phyloP scores from a whole-genome alignment of 148 eudicot genomes.

The Chenopodium quinoa region DNA sequence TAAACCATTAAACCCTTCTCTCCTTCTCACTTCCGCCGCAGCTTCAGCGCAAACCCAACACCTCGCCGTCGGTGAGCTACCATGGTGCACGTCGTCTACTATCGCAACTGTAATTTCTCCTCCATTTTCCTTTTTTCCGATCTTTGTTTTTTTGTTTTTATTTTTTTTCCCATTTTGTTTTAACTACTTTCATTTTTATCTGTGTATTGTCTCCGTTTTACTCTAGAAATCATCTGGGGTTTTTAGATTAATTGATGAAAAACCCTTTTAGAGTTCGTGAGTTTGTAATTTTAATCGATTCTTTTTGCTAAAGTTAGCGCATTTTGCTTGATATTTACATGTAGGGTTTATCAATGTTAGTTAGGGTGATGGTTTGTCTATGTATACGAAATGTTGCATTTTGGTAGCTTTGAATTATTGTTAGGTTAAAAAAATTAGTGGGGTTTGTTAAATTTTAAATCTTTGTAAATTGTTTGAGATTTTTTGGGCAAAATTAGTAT shows the following conservation, averaged over 20 bases:
- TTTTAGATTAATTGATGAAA: no score
- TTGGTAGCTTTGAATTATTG: neutral
- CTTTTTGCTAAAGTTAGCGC: neutral
- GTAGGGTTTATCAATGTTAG: no score
- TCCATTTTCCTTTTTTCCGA: neutral
- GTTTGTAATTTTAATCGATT: no score
- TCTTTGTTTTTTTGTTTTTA: neutral
- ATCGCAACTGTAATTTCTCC: constrained; percentile 48
- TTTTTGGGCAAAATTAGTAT: no score
- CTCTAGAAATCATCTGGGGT: no score
- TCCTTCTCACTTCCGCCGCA: constrained; percentile 12
- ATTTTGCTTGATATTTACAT: no score
- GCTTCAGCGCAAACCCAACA: neutral
- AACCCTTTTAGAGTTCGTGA: no score
- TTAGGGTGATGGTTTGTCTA: no score
- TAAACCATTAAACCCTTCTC: no score
- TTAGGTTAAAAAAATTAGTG: neutral
- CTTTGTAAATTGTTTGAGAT: neutral
- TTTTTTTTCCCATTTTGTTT: neutral
- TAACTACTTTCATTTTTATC: neutral
- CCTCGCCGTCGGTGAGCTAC: constrained; percentile 27
- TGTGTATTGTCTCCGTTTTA: neutral
- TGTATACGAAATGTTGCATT: neutral
- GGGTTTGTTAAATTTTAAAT: neutral
- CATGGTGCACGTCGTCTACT: constrained; percentile 58